phyloP scores from a whole-genome alignment of 2,329 filamentous ascomycete species.

The Exophiala aquamarina region DNA sequence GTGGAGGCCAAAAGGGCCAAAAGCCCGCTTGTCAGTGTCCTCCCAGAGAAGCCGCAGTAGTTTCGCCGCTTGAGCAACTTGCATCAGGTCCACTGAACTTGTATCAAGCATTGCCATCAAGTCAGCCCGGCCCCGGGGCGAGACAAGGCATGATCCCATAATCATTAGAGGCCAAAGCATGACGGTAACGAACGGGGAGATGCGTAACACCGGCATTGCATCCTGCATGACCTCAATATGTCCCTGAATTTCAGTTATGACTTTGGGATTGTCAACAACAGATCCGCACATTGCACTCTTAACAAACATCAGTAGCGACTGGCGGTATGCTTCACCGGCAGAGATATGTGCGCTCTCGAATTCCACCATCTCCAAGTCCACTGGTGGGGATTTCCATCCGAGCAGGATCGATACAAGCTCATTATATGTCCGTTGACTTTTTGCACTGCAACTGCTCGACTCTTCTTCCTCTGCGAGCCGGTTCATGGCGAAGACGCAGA shows the following conservation, averaged over 20 bases:
- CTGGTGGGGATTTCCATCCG: conserved; percentile 10
- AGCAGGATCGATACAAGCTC: conserved; percentile 3
- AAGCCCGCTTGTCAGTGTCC: conserved; percentile 14
- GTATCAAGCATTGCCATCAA: background rate
- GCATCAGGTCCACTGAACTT: background rate
- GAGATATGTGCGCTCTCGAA: conserved; percentile 6
- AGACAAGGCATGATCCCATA: conserved; percentile 21
- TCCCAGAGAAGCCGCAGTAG: conserved; percentile 20
- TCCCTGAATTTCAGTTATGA: conserved; percentile 10
- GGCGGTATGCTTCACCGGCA: conserved; percentile 14
- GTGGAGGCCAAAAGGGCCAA: conserved; percentile 22
- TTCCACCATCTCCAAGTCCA: conserved; percentile 4
- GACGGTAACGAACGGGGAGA: conserved; percentile 12
- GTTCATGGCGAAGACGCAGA: conserved; percentile 15
- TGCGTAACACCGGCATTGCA: background rate
- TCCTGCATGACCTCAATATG: conserved; percentile 8
- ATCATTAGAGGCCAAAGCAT: conserved; percentile 25
- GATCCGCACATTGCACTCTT: conserved; percentile 14
- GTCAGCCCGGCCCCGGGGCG: conserved; percentile 8
- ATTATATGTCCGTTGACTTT: conserved; percentile 2
- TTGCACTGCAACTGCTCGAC: background rate
- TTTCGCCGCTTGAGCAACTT: conserved; percentile 8
- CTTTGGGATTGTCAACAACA: conserved; percentile 12
- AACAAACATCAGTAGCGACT: conserved; percentile 13
- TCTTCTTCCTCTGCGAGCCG: conserved; percentile 12